Evolutionary conservation across 2,329 filamentous ascomycete genomes (phyloP).

Genomic region (Ascochyta clinopodiicola): DNA sequence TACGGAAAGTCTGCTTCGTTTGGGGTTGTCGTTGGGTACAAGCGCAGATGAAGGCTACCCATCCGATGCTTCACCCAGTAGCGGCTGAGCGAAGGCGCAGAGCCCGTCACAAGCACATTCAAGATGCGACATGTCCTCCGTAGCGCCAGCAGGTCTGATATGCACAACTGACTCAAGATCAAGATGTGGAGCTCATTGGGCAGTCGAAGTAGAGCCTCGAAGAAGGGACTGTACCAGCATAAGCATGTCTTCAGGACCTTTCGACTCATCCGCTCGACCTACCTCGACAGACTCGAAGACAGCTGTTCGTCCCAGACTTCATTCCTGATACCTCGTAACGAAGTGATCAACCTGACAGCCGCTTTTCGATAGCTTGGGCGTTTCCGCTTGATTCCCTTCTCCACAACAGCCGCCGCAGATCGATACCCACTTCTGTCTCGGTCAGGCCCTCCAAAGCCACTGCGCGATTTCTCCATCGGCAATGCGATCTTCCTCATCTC

Average conservation of each 20-base stretch:
- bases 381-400: constrained; percentile 33
- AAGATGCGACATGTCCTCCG: constrained; percentile 40
- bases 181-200: constrained; percentile 45
- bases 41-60: constrained; percentile 41
- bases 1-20: constrained; percentile 42
- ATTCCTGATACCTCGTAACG: constrained; percentile 38
- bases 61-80: constrained; percentile 44
- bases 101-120: constrained; percentile 40
- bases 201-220: constrained; percentile 41
- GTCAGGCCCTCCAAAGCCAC: constrained; percentile 26
- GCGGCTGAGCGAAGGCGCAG: constrained; percentile 44
- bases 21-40: constrained; percentile 43
- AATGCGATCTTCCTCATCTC: constrained; percentile 19
- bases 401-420: constrained; percentile 20
- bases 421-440: constrained; percentile 23
- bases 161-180: constrained; percentile 43
- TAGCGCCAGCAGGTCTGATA: constrained; percentile 43
- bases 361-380: constrained; percentile 41
- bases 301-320: constrained; percentile 28
- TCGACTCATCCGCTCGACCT: background rate
- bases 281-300: constrained; percentile 34
- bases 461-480: constrained; percentile 36
- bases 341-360: constrained; percentile 42
- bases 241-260: constrained; percentile 3
- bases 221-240: constrained; percentile 32